phyloP scores from a whole-genome alignment of 805 yeast species.

The Ogataea pini region DNA sequence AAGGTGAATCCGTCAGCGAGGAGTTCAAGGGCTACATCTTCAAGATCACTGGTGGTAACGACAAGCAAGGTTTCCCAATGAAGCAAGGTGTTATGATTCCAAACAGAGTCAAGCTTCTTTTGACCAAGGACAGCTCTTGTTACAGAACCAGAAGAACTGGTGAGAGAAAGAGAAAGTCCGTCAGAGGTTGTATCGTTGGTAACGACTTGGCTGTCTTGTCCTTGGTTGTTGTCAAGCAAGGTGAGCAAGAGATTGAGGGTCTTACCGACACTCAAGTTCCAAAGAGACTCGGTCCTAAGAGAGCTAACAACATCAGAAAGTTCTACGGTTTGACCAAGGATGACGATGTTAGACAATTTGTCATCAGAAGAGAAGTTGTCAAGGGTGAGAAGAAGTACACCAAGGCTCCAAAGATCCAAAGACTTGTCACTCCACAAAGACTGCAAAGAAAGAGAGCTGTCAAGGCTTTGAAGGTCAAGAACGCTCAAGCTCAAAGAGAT shows the following conservation, averaged over 20 bases:
- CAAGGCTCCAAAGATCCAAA: slow-evolving; percentile 99
- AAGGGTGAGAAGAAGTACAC: slow-evolving; percentile 98
- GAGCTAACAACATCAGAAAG: slow-evolving; percentile 99
- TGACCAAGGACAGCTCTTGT: slow-evolving; percentile 94
- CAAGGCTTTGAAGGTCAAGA: slow-evolving; percentile 88
- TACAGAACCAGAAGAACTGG: slow-evolving; percentile 99
- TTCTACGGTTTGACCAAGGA: slow-evolving; percentile 97
- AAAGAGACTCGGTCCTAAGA: slow-evolving; percentile 99
- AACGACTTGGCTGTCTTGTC: slow-evolving; percentile 95
- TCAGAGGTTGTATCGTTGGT: slow-evolving; percentile 99
- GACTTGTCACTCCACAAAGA: slow-evolving; percentile 98
- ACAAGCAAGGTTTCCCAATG: slow-evolving; percentile 99
- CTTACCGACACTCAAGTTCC: slow-evolving; percentile 92
- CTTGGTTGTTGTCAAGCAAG: slow-evolving; percentile 93
- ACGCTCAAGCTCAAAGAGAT: slow-evolving; percentile 99
- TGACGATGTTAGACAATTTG: slow-evolving; percentile 88
- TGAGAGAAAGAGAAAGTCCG: slow-evolving; percentile 99
- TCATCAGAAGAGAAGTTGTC: slow-evolving; percentile 96
- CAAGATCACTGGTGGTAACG: slow-evolving; percentile 99
- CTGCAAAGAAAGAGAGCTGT: slow-evolving; percentile 99
- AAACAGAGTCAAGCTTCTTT: slow-evolving; percentile 96
- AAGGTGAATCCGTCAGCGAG: slow-evolving; percentile 97
- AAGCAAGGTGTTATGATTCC: slow-evolving; percentile 99
- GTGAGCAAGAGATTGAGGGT: slow-evolving; percentile 94
- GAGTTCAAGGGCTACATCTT: slow-evolving; percentile 99